phyloP scores from a whole-genome alignment of 2,329 filamentous ascomycete genomes.

The Cyphellophora attinorum region DNA sequence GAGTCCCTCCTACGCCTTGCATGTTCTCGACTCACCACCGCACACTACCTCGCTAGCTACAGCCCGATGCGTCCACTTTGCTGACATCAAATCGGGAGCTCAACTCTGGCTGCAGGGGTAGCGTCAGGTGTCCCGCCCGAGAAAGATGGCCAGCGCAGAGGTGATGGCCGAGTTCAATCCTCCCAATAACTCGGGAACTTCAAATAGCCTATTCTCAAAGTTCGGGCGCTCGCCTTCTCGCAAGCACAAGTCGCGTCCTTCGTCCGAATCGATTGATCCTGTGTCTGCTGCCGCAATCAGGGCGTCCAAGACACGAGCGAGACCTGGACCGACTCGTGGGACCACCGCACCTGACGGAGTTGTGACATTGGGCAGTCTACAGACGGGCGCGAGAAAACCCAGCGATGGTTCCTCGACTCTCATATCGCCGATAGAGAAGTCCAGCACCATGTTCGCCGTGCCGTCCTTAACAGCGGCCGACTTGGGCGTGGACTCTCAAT shows the following conservation, averaged over 20 bases:
- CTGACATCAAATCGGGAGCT: no score
- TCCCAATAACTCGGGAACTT: not conserved
- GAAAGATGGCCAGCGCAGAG: not conserved
- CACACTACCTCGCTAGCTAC: no score
- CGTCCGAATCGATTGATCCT: conserved; percentile 13
- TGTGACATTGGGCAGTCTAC: not conserved
- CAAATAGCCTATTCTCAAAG: conserved; percentile 14
- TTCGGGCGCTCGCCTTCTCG: conserved; percentile 17
- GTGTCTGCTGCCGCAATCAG: not conserved
- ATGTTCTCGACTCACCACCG: no score
- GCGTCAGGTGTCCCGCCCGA: no score
- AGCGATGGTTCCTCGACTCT: not conserved
- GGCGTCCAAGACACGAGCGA: not conserved
- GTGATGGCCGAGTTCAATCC: not conserved
- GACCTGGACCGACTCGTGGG: not conserved
- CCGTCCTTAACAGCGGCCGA: not conserved
- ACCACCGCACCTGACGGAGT: conserved; percentile 5
- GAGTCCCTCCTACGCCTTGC: no score
- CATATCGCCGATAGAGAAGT: not conserved
- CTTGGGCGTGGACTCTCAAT: not conserved
- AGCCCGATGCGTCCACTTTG: no score
- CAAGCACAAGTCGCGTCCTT: conserved; percentile 15
- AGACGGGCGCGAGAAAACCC: not conserved
- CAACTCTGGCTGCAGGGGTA: no score
- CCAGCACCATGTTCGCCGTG: not conserved